These are phyloP conservation scores for Prasinococcaceae sp. DNA, from an alignment of 139 green algal species.

Conservation along the genomic window DNA sequence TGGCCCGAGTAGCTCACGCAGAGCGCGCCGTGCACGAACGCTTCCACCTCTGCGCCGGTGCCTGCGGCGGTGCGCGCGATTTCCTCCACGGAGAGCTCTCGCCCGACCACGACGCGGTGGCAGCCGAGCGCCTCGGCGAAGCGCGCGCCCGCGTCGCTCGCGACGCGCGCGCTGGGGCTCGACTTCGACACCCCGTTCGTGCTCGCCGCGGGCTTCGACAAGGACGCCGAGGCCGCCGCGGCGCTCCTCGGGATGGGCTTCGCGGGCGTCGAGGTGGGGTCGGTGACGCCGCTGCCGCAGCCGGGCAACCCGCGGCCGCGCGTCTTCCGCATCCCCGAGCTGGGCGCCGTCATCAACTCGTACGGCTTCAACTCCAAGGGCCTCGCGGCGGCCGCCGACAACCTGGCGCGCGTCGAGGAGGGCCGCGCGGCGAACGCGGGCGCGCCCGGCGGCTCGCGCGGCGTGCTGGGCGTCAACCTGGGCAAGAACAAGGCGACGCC, in stretches of 20 bases:
- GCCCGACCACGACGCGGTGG: constrained; percentile 55
- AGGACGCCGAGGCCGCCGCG: constrained; percentile 65
- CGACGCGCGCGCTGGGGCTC: constrained; percentile 51
- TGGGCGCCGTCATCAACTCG: constrained; percentile 79
- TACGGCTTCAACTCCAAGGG: constrained; percentile 96
- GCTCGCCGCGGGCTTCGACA: constrained; percentile 94
- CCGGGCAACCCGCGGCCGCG: constrained; percentile 82
- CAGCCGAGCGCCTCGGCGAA: constrained; percentile 41
- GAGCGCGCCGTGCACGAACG: constrained; percentile 71
- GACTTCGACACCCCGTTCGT: constrained; percentile 83
- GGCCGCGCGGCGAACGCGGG: not conserved
- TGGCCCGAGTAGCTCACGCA: constrained; percentile 64
- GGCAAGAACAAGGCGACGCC: constrained; percentile 91
- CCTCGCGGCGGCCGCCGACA: constrained; percentile 47
- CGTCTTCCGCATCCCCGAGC: constrained; percentile 69
- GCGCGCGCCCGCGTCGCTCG: constrained; percentile 37
- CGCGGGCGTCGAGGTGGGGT: constrained; percentile 64
- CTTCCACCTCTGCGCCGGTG: constrained; percentile 47
- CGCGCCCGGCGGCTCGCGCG: constrained; percentile 1
- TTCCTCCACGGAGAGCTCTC: constrained; percentile 39
- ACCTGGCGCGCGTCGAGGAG: constrained; percentile 46
- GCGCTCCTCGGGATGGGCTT: constrained; percentile 72
- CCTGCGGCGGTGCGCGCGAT: not conserved
- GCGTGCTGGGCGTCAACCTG: constrained; percentile 82
- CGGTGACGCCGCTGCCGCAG: constrained; percentile 80